Evolutionary conservation across 1,284 basidiomycete species (phyloP).

Genomic region (Cryptococcus sp.): DNA sequence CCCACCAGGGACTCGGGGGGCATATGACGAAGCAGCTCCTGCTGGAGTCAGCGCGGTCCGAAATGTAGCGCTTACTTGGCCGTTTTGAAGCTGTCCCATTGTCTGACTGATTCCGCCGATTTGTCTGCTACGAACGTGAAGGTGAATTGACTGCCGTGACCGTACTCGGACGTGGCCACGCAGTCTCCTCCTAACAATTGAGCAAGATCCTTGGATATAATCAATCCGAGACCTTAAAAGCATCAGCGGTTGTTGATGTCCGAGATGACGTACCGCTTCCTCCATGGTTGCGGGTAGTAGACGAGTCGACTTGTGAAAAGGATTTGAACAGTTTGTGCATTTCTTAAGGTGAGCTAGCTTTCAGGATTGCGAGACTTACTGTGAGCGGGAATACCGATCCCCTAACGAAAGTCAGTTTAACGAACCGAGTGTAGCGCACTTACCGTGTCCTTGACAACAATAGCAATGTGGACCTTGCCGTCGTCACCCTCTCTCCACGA

Average conservation of each 20-base stretch:
- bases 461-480: conserved; percentile 23
- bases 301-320: conserved; percentile 51
- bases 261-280: conserved; percentile 27
- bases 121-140: conserved; percentile 42
- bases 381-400: conserved; percentile 39
- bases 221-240: conserved; percentile 43
- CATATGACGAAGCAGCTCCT: conserved; percentile 34
- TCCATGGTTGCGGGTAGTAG: conserved; percentile 48
- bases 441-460: conserved; percentile 41
- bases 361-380: conserved; percentile 16
- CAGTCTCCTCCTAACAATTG: conserved; percentile 49
- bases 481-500: conserved; percentile 22
- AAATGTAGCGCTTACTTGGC: not conserved
- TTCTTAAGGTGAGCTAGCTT: conserved; percentile 15
- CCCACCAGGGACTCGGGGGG: conserved; percentile 29
- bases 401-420: conserved; percentile 11
- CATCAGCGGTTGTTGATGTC: not conserved
- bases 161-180: conserved; percentile 42
- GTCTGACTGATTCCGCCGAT: not conserved
- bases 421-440: not conserved
- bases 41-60: conserved; percentile 1
- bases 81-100: conserved; percentile 2
- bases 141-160: conserved; percentile 47
- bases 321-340: conserved; percentile 49
- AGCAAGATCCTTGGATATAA: conserved; percentile 48